Evolutionary conservation across 2,329 filamentous ascomycete genomes (phyloP).

Genomic region (Dactylonectria macrodidyma): DNA sequence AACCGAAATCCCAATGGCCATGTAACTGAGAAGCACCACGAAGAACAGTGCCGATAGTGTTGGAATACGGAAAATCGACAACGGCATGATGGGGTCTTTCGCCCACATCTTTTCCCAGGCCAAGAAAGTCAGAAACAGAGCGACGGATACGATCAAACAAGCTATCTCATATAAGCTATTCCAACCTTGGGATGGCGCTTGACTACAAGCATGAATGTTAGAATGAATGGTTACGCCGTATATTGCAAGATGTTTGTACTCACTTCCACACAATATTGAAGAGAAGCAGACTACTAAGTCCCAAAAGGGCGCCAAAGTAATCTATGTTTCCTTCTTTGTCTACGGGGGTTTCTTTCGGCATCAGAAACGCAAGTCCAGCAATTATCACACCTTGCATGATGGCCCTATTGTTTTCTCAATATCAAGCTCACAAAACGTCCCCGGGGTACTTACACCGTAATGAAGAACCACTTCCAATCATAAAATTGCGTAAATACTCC

Average conservation of each 20-base stretch:
- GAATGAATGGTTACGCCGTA: too few species aligned
- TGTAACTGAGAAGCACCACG: conserved; percentile 62
- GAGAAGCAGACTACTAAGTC: conserved; percentile 57
- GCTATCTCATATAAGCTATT: conserved; percentile 57
- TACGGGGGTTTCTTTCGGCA: conserved; percentile 39
- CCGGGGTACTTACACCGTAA: conserved; percentile 51
- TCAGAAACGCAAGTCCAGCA: conserved; percentile 22
- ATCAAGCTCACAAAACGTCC: too few species aligned
- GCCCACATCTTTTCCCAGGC: conserved; percentile 60
- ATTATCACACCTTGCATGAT: conserved; percentile 25
- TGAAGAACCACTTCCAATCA: conserved; percentile 59
- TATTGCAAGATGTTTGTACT: conserved; percentile 10
- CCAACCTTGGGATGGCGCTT: conserved; percentile 63
- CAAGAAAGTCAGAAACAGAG: conserved; percentile 50
- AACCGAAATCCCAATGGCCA: conserved; percentile 62
- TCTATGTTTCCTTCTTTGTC: conserved; percentile 47
- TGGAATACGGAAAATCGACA: conserved; percentile 61
- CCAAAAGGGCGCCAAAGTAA: conserved; percentile 57
- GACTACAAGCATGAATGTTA: conserved; percentile 29
- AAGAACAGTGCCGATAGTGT: conserved; percentile 60
- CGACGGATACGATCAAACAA: conserved; percentile 54
- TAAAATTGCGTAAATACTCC: conserved; percentile 51
- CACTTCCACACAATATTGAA: conserved; percentile 69
- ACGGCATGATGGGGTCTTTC: conserved; percentile 60
- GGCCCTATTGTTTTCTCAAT: conserved; percentile 20